Evolutionary conservation across 305 asterid genomes (phyloP).

Genomic region (Euphrasia arctica): DNA sequence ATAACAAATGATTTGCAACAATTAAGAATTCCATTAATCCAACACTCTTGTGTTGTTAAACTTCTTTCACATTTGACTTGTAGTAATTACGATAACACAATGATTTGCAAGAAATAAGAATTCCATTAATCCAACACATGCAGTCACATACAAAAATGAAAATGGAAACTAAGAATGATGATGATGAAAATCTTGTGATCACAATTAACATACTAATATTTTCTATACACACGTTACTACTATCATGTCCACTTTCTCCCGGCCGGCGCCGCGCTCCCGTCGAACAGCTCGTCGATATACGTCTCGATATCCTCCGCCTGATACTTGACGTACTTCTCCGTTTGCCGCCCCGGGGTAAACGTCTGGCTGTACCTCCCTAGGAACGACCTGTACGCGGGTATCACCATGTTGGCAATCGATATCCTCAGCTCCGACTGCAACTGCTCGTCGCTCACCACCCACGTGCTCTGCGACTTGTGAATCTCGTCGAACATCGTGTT

Average conservation of each 20-base stretch:
- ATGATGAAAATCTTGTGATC: no score
- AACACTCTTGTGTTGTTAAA: no score
- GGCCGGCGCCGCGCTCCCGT: conserved; percentile 28
- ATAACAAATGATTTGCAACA: no score
- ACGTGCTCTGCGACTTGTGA: conserved; percentile 34
- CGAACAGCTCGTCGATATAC: conserved; percentile 49
- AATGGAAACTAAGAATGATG: no score
- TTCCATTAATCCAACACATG: no score
- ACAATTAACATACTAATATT: no score
- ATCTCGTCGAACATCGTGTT: conserved; percentile 66
- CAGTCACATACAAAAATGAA: no score
- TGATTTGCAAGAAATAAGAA: no score
- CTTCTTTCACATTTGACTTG: no score
- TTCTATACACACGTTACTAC: no score
- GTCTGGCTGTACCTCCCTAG: neutral
- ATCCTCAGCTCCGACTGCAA: conserved; percentile 63
- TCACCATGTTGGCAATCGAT: conserved; percentile 49
- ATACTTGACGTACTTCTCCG: conserved; percentile 52
- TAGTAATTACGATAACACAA: no score
- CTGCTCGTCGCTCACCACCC: conserved; percentile 81
- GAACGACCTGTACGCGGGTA: conserved; percentile 44
- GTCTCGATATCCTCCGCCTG: conserved; percentile 67
- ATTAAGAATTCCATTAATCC: no score
- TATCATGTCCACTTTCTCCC: neutral
- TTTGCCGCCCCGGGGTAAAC: conserved; percentile 35